Conservation (phyloP, 805 yeast genomes). For the Kuraishia cidri region DNA sequence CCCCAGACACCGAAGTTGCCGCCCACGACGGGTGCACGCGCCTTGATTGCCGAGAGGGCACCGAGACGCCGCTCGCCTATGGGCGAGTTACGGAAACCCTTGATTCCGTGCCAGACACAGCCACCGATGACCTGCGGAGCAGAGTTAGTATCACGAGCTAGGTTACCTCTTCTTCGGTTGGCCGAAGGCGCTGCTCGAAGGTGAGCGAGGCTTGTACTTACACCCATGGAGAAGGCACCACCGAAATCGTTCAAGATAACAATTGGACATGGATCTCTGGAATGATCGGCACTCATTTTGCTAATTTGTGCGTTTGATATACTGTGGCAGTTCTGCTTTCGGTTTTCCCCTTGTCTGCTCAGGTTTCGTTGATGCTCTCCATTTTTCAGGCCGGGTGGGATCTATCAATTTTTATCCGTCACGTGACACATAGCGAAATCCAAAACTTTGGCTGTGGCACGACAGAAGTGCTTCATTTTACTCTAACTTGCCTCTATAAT, state of each 20-base stretch:
- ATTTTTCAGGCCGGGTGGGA: too few species aligned
- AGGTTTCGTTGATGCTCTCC: too few species aligned
- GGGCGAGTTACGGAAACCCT: slow-evolving; percentile 98
- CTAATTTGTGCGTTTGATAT: neutral
- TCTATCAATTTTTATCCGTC: too few species aligned
- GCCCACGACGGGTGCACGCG: slow-evolving; percentile 97
- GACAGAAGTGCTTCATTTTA: too few species aligned
- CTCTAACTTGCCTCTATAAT: too few species aligned
- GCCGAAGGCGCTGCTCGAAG: too few species aligned
- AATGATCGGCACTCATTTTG: slow-evolving; percentile 86
- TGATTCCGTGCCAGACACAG: slow-evolving; percentile 96
- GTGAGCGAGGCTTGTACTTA: slow-evolving; percentile 12
- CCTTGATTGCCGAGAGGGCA: slow-evolving; percentile 81
- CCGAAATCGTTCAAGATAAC: slow-evolving; percentile 96
- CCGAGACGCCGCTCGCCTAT: slow-evolving; percentile 92
- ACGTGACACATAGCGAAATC: too few species aligned
- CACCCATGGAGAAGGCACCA: slow-evolving; percentile 99
- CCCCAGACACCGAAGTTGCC: slow-evolving; percentile 99
- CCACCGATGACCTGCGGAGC: slow-evolving; percentile 72
- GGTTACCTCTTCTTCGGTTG: too few species aligned
- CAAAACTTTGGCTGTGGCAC: too few species aligned
- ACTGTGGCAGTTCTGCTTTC: neutral
- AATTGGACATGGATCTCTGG: slow-evolving; percentile 98
- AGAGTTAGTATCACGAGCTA: slow-evolving; percentile 5
- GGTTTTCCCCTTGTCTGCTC: neutral